These are phyloP conservation scores for Alternaria dauci DNA, from an alignment of 2,329 filamentous ascomycete species.

Conservation along the genomic window DNA sequence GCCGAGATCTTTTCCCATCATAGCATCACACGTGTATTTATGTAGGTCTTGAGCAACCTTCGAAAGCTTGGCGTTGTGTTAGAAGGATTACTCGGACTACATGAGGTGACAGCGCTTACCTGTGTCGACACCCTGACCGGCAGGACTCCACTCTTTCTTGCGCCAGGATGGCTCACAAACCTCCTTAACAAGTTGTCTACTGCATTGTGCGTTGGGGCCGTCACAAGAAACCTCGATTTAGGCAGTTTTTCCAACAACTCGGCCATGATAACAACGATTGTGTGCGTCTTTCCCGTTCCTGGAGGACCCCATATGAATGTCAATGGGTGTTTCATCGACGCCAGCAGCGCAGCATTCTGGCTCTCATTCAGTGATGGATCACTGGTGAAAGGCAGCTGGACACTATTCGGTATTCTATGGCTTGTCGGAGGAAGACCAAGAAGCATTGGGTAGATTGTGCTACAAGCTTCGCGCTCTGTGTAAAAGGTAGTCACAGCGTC, in stretches of 20 bases:
- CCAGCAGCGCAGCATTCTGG: conserved; percentile 48
- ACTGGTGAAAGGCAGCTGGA: conserved; percentile 12
- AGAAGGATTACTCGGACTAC: neutral
- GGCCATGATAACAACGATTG: conserved; percentile 52
- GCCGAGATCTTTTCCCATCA: conserved; percentile 32
- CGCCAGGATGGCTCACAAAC: conserved; percentile 20
- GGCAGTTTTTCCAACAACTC: conserved; percentile 39
- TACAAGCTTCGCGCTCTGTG: conserved; percentile 40
- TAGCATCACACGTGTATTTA: conserved; percentile 38
- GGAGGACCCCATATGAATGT: conserved; percentile 58
- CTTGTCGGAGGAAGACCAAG: conserved; percentile 19
- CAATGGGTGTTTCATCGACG: conserved; percentile 43
- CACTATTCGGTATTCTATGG: conserved; percentile 18
- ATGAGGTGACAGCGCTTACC: conserved; percentile 20
- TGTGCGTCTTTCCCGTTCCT: conserved; percentile 58
- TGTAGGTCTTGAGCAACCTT: conserved; percentile 33
- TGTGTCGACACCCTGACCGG: conserved; percentile 33
- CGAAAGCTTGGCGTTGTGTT: conserved; percentile 22
- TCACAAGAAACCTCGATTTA: conserved; percentile 47
- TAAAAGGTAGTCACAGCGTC: conserved; percentile 50
- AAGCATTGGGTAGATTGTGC: conserved; percentile 40
- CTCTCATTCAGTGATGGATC: conserved; percentile 43
- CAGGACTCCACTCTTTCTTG: conserved; percentile 13
- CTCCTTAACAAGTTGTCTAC: conserved; percentile 55
- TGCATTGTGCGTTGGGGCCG: conserved; percentile 57